Conservation (phyloP, 768 basidiomycete genomes). For the Hebeloma cylindrosporum region DNA sequence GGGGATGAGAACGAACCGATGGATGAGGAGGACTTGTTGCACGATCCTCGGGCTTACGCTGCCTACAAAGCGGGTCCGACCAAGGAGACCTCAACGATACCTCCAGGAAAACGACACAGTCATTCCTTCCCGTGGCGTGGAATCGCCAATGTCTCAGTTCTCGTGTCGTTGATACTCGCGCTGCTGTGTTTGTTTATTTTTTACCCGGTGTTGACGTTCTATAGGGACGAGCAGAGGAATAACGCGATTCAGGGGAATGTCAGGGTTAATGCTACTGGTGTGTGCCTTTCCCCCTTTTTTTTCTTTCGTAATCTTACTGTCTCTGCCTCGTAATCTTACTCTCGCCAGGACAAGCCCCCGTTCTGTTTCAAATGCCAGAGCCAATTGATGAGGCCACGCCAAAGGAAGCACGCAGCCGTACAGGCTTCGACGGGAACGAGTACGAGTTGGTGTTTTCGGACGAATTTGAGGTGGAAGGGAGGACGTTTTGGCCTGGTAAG, state of each 20-base stretch:
- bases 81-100: no score
- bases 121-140: constrained; percentile 44
- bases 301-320: background rate
- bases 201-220: constrained; percentile 69
- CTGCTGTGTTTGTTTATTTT: constrained; percentile 77
- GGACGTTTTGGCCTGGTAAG: constrained; percentile 56
- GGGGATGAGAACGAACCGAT: constrained; percentile 51
- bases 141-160: constrained; percentile 66
- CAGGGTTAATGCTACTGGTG: constrained; percentile 56
- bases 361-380: constrained; percentile 54
- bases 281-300: constrained; percentile 9
- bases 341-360: constrained; percentile 58
- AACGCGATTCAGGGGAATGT: constrained; percentile 60
- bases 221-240: constrained; percentile 37
- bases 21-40: constrained; percentile 77
- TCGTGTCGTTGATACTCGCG: constrained; percentile 58
- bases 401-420: constrained; percentile 49
- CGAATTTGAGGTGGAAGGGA: constrained; percentile 69
- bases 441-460: constrained; percentile 77
- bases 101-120: no score
- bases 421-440: constrained; percentile 67
- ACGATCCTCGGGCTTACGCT: no score
- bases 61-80: no score
- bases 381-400: constrained; percentile 78
- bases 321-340: background rate